phyloP scores from a whole-genome alignment of 1,284 basidiomycete genomes.

The Sanghuangporus sanghuang region DNA sequence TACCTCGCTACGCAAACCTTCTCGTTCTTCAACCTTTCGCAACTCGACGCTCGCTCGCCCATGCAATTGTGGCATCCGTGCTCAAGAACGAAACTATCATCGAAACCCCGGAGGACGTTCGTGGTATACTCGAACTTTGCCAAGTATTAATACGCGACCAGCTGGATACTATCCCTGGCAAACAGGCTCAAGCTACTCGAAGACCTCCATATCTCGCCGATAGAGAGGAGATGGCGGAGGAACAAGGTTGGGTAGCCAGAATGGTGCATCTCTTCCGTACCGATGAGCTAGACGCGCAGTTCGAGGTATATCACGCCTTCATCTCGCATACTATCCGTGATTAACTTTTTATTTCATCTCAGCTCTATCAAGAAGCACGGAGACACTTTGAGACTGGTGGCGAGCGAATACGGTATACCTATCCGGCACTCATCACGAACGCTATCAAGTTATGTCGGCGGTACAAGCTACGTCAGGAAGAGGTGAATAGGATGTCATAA shows the following conservation, averaged over 20 bases:
- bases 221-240: slow-evolving; percentile 87
- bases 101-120: slow-evolving; percentile 85
- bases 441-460: slow-evolving; percentile 86
- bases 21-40: slow-evolving; percentile 82
- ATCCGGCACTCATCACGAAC: slow-evolving; percentile 88
- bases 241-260: slow-evolving; percentile 94
- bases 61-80: slow-evolving; percentile 87
- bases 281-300: slow-evolving; percentile 80
- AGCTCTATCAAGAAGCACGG: slow-evolving; percentile 86
- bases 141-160: slow-evolving; percentile 89
- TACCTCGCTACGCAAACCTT: slow-evolving; percentile 82
- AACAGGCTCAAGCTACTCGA: slow-evolving; percentile 38
- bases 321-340: background rate
- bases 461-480: slow-evolving; percentile 73
- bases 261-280: slow-evolving; percentile 93
- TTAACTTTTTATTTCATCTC: background rate
- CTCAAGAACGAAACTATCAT: slow-evolving; percentile 93
- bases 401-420: slow-evolving; percentile 90
- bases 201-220: slow-evolving; percentile 49
- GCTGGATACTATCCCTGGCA: slow-evolving; percentile 50
- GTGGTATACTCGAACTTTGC: slow-evolving; percentile 86
- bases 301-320: slow-evolving; percentile 55
- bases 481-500: slow-evolving; percentile 33
- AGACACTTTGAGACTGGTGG: slow-evolving; percentile 87
- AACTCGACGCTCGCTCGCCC: slow-evolving; percentile 84